A percentile compares a stretch with the other conserved stretches of the same genome.
Evolutionary conservation across 1,139 yeast species (phyloP).

Genomic region (Yamadazyma sp.): DNA sequence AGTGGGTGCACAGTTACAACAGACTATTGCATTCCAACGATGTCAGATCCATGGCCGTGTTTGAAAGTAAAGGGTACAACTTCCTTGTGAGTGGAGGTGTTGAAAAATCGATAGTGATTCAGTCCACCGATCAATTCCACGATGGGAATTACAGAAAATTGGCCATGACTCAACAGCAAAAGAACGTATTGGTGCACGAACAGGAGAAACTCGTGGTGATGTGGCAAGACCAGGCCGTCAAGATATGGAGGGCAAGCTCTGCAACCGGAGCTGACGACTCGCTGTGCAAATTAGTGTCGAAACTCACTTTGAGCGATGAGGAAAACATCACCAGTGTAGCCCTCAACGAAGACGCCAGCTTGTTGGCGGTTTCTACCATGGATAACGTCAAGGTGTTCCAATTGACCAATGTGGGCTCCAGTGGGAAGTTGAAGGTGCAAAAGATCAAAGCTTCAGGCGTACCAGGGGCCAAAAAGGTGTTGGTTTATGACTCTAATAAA

Average conservation of each 20-base stretch:
- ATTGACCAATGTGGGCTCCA: slow-evolving; percentile 29
- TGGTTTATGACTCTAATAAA: slow-evolving; percentile 40
- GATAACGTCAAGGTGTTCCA: slow-evolving; percentile 69
- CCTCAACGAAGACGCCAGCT: slow-evolving; percentile 64
- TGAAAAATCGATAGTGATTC: slow-evolving; percentile 75
- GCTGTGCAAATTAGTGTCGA: slow-evolving; percentile 56
- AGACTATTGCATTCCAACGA: slow-evolving; percentile 88
- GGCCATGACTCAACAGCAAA: slow-evolving; percentile 61
- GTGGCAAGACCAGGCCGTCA: slow-evolving; percentile 84
- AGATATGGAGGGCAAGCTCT: slow-evolving; percentile 67
- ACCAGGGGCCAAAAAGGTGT: slow-evolving; percentile 60
- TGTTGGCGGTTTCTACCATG: slow-evolving; percentile 71
- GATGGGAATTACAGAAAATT: slow-evolving; percentile 75
- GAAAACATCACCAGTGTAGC: slow-evolving; percentile 76
- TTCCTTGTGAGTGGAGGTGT: slow-evolving; percentile 87
- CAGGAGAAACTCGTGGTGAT: slow-evolving; percentile 54
- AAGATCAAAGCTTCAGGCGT: slow-evolving; percentile 51
- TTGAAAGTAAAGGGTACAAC: slow-evolving; percentile 67
- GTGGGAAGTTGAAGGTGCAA: slow-evolving; percentile 43
- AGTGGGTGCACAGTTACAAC: slow-evolving; percentile 82
- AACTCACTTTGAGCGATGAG: slow-evolving; percentile 68
- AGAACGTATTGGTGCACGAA: slow-evolving; percentile 52
- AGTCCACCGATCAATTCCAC: slow-evolving; percentile 65
- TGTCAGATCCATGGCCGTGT: slow-evolving; percentile 74
- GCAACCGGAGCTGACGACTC: background rate